Evolutionary conservation across 306 rosid genomes (phyloP).

Genomic region (Abrus precatorius): DNA sequence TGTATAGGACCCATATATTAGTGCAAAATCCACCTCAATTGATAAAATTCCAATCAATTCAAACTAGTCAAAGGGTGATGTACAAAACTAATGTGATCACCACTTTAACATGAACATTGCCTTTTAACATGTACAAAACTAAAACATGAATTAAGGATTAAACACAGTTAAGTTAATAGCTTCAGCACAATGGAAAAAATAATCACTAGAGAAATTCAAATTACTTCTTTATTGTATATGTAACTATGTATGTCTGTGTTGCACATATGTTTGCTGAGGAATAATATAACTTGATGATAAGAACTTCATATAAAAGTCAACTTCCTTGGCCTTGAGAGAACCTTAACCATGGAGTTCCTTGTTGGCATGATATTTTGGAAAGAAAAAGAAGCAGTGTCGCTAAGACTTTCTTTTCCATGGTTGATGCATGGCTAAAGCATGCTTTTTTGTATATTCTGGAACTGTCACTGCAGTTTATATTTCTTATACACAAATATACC

Average conservation of each 20-base stretch:
- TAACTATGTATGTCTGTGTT: neutral
- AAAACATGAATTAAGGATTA: neutral
- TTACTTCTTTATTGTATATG: constrained; percentile 24
- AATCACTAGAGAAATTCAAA: constrained; percentile 16
- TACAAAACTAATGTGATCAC: neutral
- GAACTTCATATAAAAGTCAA: constrained; percentile 25
- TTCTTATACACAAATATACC: constrained; percentile 25
- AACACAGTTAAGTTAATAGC: neutral
- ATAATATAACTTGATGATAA: neutral
- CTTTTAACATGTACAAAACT: neutral
- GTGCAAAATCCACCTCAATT: neutral
- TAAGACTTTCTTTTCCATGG: constrained; percentile 18
- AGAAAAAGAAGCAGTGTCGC: neutral
- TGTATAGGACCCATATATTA: neutral
- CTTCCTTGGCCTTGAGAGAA: constrained; percentile 28
- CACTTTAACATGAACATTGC: neutral
- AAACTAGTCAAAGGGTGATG: neutral
- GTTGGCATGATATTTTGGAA: constrained; percentile 13
- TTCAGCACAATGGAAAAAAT: neutral
- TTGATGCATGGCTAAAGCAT: constrained; percentile 28
- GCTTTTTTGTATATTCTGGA: constrained; percentile 2
- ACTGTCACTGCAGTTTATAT: constrained; percentile 28
- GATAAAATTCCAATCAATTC: neutral
- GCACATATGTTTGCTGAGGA: constrained; percentile 37
- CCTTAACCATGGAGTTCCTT: constrained; percentile 24